Base-by-base conservation (phyloP, 2,329 filamentous ascomycete species). In the Diplodia sapinea region DNA sequence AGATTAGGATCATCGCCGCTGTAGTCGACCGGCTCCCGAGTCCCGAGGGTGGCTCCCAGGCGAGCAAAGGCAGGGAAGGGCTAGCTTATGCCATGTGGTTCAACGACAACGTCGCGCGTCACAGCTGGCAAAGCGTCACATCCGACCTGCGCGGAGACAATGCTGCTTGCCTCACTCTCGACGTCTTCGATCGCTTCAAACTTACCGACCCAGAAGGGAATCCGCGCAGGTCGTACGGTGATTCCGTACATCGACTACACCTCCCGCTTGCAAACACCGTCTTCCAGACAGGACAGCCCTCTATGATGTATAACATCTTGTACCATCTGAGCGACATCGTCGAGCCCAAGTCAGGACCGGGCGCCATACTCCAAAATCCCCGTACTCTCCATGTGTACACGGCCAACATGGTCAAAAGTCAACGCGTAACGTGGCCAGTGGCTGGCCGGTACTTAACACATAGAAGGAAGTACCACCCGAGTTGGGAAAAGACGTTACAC, bases 231-330 rank as follows among this genome's bases (percentile, higher is more conserved):
- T n/a, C 61, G 8, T 77, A 85, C 65, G 87, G 7, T 11, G 23
- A 47, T 6, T 33, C 17, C 12, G 6, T 94, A 1, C 4, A 49
- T 23, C 40, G 57, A 29, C 40, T 62, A 12, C 40, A 33, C 23
- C 43, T 62, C 3, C 91, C 91, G 1, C 80, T 95, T 31, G 89
- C 92, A 50, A 92, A 93, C 73, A 96, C 92, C 0, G 80, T 93
- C 7, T 95, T 95, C 74, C 86, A 88, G 49, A 94, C 89, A 69
- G 90, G 88, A 55, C 82, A 81, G 31, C 73, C 71, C 40, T 72
- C 69, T 26, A 76, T 74, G 23, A 73, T 78, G 73, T 73, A 69
- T 17, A 51, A 70, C 2, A 73, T 74, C 1, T 70, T 40, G 0
- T 79, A 76, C 76, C 33, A 4, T 5, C 17, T 33, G 26, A 23